Percentiles rank a stretch among this genome's conserved stretches.
phyloP scores from a whole-genome alignment of 2,329 filamentous ascomycete species.

The Verticillium nubilum region DNA sequence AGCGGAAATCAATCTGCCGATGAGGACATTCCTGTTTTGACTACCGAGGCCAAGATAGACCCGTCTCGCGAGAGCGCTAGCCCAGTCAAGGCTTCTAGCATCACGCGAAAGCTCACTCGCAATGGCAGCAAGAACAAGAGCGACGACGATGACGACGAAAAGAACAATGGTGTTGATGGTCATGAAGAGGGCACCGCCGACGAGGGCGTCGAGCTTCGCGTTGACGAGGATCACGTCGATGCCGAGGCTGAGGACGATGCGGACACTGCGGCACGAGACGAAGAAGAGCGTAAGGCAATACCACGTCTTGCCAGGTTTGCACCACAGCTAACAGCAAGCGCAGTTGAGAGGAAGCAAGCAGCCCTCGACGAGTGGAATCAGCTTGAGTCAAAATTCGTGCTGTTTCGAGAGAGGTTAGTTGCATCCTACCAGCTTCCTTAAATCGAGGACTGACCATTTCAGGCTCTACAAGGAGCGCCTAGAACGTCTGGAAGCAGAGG shows the following conservation, averaged over 20 bases:
- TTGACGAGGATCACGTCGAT: conserved; percentile 50
- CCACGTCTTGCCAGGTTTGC: neutral
- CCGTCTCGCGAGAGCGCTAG: conserved; percentile 16
- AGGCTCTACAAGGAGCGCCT: conserved; percentile 88
- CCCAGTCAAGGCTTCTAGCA: conserved; percentile 17
- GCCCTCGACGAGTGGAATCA: conserved; percentile 74
- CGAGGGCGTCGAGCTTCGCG: conserved; percentile 39
- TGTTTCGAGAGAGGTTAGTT: conserved; percentile 71
- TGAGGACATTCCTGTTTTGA: conserved; percentile 39
- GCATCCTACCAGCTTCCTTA: neutral
- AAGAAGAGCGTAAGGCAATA: conserved; percentile 55
- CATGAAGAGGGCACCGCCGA: conserved; percentile 27
- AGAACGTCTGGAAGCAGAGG: conserved; percentile 69
- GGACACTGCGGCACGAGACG: conserved; percentile 53
- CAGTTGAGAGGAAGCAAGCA: conserved; percentile 71
- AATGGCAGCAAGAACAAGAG: conserved; percentile 33
- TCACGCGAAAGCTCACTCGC: conserved; percentile 34
- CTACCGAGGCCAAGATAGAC: conserved; percentile 33
- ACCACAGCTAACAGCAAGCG: conserved; percentile 7
- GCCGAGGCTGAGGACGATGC: conserved; percentile 54
- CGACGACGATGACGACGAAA: conserved; percentile 14
- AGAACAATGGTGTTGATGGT: conserved; percentile 16
- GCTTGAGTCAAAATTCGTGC: conserved; percentile 84
- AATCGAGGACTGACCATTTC: conserved; percentile 10
- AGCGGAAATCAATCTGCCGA: conserved; percentile 34